A percentile compares a stretch with the other conserved stretches of the same genome.
phyloP scores from a whole-genome alignment of 257 asterid species.

The Voacanga thouarsii region DNA sequence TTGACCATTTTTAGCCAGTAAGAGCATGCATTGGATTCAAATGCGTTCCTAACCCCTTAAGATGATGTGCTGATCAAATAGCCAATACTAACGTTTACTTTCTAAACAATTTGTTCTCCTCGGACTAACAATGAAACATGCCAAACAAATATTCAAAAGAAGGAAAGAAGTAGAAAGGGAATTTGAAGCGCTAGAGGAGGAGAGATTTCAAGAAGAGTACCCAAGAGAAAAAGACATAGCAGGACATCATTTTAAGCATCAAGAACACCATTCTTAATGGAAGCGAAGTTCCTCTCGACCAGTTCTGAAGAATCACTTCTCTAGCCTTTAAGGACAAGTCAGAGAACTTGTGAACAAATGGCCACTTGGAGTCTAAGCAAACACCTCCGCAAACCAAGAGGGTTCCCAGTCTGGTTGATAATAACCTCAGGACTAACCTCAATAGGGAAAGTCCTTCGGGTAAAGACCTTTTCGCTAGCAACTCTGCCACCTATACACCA shows the following conservation, averaged over 20 bases:
- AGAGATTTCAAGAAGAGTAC: constrained; percentile 27
- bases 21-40: too few relatives aligned
- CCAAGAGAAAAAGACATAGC: constrained; percentile 60
- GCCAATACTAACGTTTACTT: too few relatives aligned
- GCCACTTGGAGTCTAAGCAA: constrained; percentile 67
- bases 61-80: neutral
- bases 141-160: neutral
- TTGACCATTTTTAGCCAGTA: too few relatives aligned
- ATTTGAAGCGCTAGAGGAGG: neutral
- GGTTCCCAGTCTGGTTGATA: constrained; percentile 77
- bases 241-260: constrained; percentile 40
- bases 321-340: constrained; percentile 60
- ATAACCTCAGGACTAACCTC: constrained; percentile 40
- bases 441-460: constrained; percentile 49
- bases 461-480: constrained; percentile 42
- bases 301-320: constrained; percentile 61
- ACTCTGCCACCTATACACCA: constrained; percentile 65
- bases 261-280: constrained; percentile 57
- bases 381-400: constrained; percentile 62
- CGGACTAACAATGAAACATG: neutral
- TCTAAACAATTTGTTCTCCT: too few relatives aligned
- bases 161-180: neutral
- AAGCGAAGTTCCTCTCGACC: constrained; percentile 53
- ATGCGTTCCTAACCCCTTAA: neutral
- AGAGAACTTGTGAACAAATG: constrained; percentile 62